These are phyloP conservation scores for Licmophora abbreviata DNA, from an alignment of 108 stramenopile genomes.

Conservation along the genomic window DNA sequence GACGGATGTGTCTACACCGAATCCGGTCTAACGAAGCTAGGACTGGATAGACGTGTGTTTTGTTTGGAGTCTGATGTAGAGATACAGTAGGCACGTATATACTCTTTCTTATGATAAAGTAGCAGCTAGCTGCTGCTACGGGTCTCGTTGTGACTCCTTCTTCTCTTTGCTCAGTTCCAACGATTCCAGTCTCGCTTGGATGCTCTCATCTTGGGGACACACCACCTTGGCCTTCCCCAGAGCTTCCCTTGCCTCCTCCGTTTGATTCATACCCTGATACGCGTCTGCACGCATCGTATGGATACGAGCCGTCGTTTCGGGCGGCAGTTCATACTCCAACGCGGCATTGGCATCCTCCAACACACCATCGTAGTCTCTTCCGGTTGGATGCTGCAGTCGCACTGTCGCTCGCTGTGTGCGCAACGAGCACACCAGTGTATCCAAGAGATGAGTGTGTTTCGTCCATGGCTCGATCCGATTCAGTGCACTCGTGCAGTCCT, in stretches of 20 bases:
- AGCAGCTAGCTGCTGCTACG: too few relatives aligned
- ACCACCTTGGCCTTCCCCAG: slow-evolving; percentile 1
- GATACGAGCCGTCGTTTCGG: too few relatives aligned
- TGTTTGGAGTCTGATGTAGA: too few relatives aligned
- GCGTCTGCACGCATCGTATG: neutral
- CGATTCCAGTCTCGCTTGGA: too few relatives aligned
- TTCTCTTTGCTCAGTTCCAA: too few relatives aligned
- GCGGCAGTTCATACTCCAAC: neutral
- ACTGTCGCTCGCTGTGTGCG: neutral
- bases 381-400: neutral
- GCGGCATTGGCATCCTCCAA: neutral
- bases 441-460: neutral
- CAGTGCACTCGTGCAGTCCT: neutral
- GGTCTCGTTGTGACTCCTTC: too few relatives aligned
- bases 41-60: neutral
- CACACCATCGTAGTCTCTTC: neutral
- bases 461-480: neutral
- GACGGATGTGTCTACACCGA: neutral
- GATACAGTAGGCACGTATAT: too few relatives aligned
- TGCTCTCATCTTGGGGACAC: too few relatives aligned
- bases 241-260: neutral
- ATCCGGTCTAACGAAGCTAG: neutral
- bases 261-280: neutral
- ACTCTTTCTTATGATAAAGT: too few relatives aligned
- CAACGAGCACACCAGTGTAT: slow-evolving; percentile 1